These are phyloP conservation scores for Gossypium rotundifolium DNA, from an alignment of 345 rosid genomes.

Conservation along the genomic window DNA sequence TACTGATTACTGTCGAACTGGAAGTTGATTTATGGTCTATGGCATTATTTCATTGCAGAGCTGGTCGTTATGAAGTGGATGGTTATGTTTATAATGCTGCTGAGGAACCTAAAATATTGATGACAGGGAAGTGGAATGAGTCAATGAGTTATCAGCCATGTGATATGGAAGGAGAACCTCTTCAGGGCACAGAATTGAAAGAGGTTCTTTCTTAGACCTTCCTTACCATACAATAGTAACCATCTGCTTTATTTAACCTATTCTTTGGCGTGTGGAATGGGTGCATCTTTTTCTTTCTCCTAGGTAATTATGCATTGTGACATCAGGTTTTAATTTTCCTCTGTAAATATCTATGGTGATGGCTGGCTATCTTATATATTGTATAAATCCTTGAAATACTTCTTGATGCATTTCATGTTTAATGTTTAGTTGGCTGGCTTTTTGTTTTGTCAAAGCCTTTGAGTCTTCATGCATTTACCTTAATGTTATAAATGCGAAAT, in stretches of 20 bases:
- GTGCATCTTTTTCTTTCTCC: neutral
- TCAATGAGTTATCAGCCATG: conserved; percentile 79
- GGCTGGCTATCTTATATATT: neutral
- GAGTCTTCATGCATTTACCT: neutral
- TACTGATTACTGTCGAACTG: neutral
- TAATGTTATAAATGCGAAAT: neutral
- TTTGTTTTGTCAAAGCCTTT: neutral
- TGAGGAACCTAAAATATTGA: conserved; percentile 73
- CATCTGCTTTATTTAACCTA: neutral
- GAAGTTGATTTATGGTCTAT: neutral
- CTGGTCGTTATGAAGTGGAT: conserved; percentile 87
- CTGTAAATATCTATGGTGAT: neutral
- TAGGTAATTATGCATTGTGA: neutral
- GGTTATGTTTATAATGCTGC: conserved; percentile 73
- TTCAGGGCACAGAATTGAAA: conserved; percentile 62
- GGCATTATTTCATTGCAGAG: conserved; percentile 31
- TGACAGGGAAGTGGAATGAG: conserved; percentile 85
- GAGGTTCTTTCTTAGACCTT: conserved; percentile 35
- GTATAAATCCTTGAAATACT: neutral
- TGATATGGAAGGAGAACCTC: conserved; percentile 72
- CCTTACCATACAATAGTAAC: neutral
- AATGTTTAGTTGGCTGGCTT: neutral
- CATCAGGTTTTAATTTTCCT: neutral
- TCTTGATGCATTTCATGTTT: neutral
- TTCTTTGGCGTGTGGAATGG: neutral